Conservation (phyloP, 2,329 filamentous ascomycete species). For the Paracorniculantispora psalliotae region DNA sequence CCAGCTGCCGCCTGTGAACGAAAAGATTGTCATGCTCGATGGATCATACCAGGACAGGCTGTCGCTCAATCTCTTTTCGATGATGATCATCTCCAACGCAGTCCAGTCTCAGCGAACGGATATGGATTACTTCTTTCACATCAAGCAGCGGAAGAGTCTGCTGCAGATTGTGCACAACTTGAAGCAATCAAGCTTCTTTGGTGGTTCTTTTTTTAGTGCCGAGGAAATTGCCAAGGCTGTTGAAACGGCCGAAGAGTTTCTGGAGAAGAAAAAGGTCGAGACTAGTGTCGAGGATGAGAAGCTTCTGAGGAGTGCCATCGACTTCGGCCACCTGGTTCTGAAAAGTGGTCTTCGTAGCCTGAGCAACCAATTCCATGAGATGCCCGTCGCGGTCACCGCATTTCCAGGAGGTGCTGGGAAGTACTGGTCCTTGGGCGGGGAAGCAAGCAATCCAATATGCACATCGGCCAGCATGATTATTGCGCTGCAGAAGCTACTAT, state of each 20-base stretch:
- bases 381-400: slow-evolving; percentile 65
- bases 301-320: slow-evolving; percentile 60
- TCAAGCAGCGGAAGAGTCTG: slow-evolving; percentile 62
- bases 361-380: slow-evolving; percentile 67
- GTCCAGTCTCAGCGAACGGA: slow-evolving; percentile 83
- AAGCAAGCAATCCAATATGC: slow-evolving; percentile 42
- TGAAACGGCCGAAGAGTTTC: slow-evolving; percentile 61
- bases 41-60: slow-evolving; percentile 82
- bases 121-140: slow-evolving; percentile 84
- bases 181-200: slow-evolving; percentile 79
- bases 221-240: slow-evolving; percentile 60
- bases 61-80: slow-evolving; percentile 77
- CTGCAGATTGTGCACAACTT: slow-evolving; percentile 70
- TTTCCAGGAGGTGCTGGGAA: slow-evolving; percentile 59
- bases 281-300: slow-evolving; percentile 57
- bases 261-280: slow-evolving; percentile 54
- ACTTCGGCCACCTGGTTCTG: slow-evolving; percentile 55
- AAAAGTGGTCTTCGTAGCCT: slow-evolving; percentile 58
- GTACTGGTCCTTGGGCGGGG: slow-evolving; percentile 62
- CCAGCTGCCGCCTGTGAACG: slow-evolving; percentile 67
- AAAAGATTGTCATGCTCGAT: slow-evolving; percentile 67
- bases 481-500: slow-evolving; percentile 48
- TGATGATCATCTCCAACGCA: slow-evolving; percentile 79
- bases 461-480: slow-evolving; percentile 47
- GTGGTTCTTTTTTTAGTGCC: slow-evolving; percentile 67